These are phyloP conservation scores for Auriscalpium vulgare DNA, from an alignment of 768 basidiomycete genomes.

Conservation along the genomic window DNA sequence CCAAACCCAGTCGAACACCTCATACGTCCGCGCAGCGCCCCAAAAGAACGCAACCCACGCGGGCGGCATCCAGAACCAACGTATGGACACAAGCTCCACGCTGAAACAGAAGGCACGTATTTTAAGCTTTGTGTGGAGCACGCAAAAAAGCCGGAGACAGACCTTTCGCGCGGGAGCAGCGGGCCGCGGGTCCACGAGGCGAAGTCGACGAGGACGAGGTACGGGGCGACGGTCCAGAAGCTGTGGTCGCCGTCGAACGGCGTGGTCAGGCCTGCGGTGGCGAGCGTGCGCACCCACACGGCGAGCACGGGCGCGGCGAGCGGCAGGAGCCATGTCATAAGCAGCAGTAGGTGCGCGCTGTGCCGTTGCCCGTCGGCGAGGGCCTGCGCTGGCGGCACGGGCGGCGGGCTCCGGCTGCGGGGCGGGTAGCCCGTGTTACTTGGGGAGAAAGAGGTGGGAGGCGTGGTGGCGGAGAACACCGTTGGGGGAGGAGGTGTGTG, in stretches of 20 bases:
- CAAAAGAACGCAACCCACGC: conserved; percentile 50
- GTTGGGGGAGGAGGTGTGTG: conserved; percentile 9
- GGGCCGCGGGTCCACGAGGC: conserved; percentile 39
- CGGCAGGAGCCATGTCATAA: conserved; percentile 80
- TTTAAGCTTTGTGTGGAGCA: background rate
- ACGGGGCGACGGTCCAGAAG: conserved; percentile 55
- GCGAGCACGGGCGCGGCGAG: conserved; percentile 68
- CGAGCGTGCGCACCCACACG: conserved; percentile 85
- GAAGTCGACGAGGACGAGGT: conserved; percentile 55
- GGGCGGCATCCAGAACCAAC: conserved; percentile 47
- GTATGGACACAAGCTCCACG: conserved; percentile 28
- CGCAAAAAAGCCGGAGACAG: background rate
- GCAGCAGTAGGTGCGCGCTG: conserved; percentile 54
- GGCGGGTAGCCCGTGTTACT: background rate
- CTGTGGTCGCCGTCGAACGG: conserved; percentile 81
- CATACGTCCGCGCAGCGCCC: conserved; percentile 60
- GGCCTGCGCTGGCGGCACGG: background rate
- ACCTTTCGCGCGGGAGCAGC: conserved; percentile 24
- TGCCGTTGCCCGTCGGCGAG: conserved; percentile 27
- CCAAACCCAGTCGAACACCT: conserved; percentile 56
- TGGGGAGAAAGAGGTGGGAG: background rate
- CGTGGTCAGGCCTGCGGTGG: conserved; percentile 67
- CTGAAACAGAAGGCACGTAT: background rate
- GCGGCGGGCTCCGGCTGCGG: background rate
- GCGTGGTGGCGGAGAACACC: conserved; percentile 2